Evolutionary conservation across 371 early-diverging fungal genomes (phyloP).

Genomic region (Actinomortierella wolfii): DNA sequence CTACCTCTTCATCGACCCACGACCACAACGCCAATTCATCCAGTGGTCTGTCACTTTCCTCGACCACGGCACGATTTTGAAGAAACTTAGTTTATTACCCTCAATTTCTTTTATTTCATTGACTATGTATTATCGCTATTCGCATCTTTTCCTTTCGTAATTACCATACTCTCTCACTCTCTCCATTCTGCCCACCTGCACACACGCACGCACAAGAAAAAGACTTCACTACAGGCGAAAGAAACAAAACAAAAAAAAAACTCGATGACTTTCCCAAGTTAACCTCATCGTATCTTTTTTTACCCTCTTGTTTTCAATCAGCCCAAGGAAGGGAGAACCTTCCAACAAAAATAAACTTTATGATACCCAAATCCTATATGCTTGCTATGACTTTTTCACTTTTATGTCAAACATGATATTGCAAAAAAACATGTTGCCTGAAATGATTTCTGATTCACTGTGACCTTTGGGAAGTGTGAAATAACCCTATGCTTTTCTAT

Average conservation of each 20-base stretch:
- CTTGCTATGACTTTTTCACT: too few species aligned
- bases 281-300: neutral
- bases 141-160: too few species aligned
- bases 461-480: too few species aligned
- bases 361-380: too few species aligned
- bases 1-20: slow-evolving; percentile 1
- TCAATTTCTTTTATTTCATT: neutral
- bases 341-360: too few species aligned
- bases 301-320: neutral
- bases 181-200: neutral
- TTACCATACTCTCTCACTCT: neutral
- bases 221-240: neutral
- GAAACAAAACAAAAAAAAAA: neutral
- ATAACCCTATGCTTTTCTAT: too few species aligned
- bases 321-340: too few species aligned
- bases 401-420: too few species aligned
- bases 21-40: neutral
- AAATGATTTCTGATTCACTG: too few species aligned
- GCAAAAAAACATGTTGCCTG: too few species aligned
- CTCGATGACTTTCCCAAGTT: neutral
- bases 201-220: neutral
- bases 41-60: neutral
- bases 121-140: too few species aligned
- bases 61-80: neutral
- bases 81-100: too few species aligned